Conservation (phyloP, 2,329 filamentous ascomycete genomes). For the Myriangium duriaei region DNA sequence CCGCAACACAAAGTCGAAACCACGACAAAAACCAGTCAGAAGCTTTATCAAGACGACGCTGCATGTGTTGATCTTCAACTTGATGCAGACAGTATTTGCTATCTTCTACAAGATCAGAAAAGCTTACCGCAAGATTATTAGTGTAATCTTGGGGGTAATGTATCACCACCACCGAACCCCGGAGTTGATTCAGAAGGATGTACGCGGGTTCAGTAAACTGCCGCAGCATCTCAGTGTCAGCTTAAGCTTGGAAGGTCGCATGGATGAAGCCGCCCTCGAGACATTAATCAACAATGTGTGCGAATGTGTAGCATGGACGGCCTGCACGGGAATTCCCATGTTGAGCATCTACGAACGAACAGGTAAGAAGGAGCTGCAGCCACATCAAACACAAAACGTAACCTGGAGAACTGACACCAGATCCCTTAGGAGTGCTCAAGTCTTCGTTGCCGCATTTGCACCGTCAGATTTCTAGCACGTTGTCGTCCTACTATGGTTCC, state of each 20-base stretch:
- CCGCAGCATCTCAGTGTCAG: conserved; percentile 84
- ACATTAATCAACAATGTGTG: conserved; percentile 79
- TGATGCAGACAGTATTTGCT: conserved; percentile 73
- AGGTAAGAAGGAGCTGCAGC: conserved; percentile 47
- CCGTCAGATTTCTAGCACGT: conserved; percentile 62
- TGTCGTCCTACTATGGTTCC: conserved; percentile 77
- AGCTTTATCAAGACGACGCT: conserved; percentile 43
- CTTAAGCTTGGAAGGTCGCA: conserved; percentile 57
- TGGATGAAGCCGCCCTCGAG: conserved; percentile 62
- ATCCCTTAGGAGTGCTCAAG: conserved; percentile 83
- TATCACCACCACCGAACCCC: conserved; percentile 95
- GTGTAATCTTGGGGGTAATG: conserved; percentile 67
- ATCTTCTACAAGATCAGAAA: conserved; percentile 74
- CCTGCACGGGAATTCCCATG: conserved; percentile 73
- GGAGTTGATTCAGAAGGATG: conserved; percentile 79
- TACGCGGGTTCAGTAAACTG: conserved; percentile 58
- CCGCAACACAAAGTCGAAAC: not conserved
- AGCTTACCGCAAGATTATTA: conserved; percentile 63
- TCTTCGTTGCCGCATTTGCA: conserved; percentile 78
- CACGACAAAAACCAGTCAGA: conserved; percentile 10
- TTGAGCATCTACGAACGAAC: conserved; percentile 87
- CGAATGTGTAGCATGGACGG: conserved; percentile 86
- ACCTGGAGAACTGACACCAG: no score
- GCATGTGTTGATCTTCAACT: conserved; percentile 52
- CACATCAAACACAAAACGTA: conserved; percentile 4